Percentiles rank a stretch among this genome's conserved stretches.
These are phyloP conservation scores for Cyclotella kingstonii DNA, from an alignment of 108 stramenopile genomes.

Conservation along the genomic window DNA sequence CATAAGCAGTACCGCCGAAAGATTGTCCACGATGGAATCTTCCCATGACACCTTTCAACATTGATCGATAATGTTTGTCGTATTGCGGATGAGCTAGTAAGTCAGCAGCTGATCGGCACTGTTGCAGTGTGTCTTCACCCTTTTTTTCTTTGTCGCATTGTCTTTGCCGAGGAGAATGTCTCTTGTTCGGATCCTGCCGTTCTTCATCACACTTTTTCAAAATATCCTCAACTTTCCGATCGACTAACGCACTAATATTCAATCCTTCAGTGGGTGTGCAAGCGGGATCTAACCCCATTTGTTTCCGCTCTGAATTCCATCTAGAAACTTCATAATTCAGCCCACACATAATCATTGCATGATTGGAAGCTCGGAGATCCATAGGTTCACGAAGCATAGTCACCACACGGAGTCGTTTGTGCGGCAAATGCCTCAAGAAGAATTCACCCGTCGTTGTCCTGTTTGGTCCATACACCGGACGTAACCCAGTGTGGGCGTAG, in stretches of 20 bases:
- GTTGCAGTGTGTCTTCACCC: conserved; percentile 31
- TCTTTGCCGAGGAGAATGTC: conserved; percentile 8
- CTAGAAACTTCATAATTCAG: conserved; percentile 30
- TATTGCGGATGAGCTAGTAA: conserved; percentile 30
- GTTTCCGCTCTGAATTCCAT: conserved; percentile 18
- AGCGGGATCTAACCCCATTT: conserved; percentile 10
- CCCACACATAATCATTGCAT: conserved; percentile 53
- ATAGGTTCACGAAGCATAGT: conserved; percentile 39
- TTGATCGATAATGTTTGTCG: conserved; percentile 44
- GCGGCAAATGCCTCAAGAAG: conserved; percentile 29
- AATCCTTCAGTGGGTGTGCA: conserved; percentile 34
- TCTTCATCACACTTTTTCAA: conserved; percentile 20
- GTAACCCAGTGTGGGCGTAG: conserved; percentile 42
- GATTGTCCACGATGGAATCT: conserved; percentile 33
- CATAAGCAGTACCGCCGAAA: conserved; percentile 33
- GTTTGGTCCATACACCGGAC: conserved; percentile 32
- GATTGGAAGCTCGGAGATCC: conserved; percentile 42
- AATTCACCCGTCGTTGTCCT: conserved; percentile 32
- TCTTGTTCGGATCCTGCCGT: neutral
- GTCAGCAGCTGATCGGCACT: conserved; percentile 34
- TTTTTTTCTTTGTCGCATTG: conserved; percentile 19
- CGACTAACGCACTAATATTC: conserved; percentile 35
- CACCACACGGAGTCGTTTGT: conserved; percentile 21
- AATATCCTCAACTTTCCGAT: conserved; percentile 24
- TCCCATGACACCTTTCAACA: conserved; percentile 47